Base-by-base conservation (phyloP, 1,284 basidiomycete genomes). In the Ustilago nuda region DNA sequence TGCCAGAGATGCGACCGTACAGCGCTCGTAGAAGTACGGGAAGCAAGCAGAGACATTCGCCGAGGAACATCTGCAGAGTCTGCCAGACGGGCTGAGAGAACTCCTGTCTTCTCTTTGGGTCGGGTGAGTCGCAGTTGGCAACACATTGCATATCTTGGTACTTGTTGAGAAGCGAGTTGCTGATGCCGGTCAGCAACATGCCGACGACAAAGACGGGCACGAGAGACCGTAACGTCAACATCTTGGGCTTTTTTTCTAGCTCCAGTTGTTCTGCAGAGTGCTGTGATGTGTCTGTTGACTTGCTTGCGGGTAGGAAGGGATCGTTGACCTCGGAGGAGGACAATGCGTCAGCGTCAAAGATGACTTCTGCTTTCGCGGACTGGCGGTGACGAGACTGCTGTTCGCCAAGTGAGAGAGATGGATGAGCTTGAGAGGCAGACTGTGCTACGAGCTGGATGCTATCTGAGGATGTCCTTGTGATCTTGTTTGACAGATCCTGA, bases 171-270 rank as follows among this genome's bases (percentile, higher is more conserved):
- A 87, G 61, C 32, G 79, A 81, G 72, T 84, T 85, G 67, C 77
- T 61, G 59, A 85, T 88, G 41, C 88, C 88, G 7, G 88, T 87
- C 41, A 88, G 73, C 66, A 89, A 87, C 88, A 89, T 89, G 62
- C 88, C 88, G 30, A 79, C 84, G 30, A 89, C 87, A 37, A 89
- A 83, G 48, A 87, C 80, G 35, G 87, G 85, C 8, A 88, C 65
- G 45, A 70, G 61, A 6, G 76, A 74, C 27, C 63, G 61, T 51
- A 70, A 53, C 8, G 62, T 61, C 50, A 74, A 51, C 72, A 71
- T 67, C 58, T 65, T 65, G 72, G 68, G 41, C 30, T 63, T 46
- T n/a, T 4, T 32, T 5, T 52, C 3, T 48, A 41, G 30, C 30
- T 35, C 13, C 8, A 43, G 15, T 43, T 19, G 12, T 36, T 57